Conservation (phyloP, 108 stramenopile species). For the Mayamaea pseudoterrestris region DNA sequence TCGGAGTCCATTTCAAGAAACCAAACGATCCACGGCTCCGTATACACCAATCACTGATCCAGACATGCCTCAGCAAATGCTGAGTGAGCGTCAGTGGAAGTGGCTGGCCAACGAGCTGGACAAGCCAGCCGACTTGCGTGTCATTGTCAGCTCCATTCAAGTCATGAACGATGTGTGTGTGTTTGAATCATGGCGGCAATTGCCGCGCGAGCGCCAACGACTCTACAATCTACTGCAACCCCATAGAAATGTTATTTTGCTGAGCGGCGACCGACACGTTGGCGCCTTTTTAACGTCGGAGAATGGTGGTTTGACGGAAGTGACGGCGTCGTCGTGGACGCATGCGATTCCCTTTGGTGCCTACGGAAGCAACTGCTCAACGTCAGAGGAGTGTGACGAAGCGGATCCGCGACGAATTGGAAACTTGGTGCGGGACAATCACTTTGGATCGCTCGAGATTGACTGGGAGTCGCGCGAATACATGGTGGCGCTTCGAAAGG, state of each 20-base stretch:
- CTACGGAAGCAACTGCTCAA: constrained; percentile 4
- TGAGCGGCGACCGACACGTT: constrained; percentile 19
- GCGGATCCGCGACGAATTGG: constrained; percentile 7
- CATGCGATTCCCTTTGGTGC: constrained; percentile 12
- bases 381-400: constrained; percentile 12
- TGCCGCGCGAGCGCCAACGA: constrained; percentile 9
- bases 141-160: constrained; percentile 17
- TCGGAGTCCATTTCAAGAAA: constrained; percentile 1
- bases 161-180: constrained; percentile 3
- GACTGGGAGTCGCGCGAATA: constrained; percentile 9
- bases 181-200: constrained; percentile 13
- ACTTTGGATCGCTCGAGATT: constrained; percentile 16
- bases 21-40: not conserved
- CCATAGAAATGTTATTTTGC: constrained; percentile 3
- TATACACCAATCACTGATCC: not conserved
- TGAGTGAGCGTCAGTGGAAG: constrained; percentile 8
- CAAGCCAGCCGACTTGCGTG: constrained; percentile 8
- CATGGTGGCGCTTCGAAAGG: constrained; percentile 5
- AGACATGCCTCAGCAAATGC: constrained; percentile 2
- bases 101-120: constrained; percentile 14
- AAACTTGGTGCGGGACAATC: constrained; percentile 14
- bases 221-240: constrained; percentile 4
- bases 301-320: constrained; percentile 1
- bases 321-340: constrained; percentile 17
- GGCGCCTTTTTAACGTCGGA: constrained; percentile 9